Percentiles rank a stretch among this genome's conserved stretches.
phyloP scores from a whole-genome alignment of 345 rosid species.

The Euphorbia tirucalli region DNA sequence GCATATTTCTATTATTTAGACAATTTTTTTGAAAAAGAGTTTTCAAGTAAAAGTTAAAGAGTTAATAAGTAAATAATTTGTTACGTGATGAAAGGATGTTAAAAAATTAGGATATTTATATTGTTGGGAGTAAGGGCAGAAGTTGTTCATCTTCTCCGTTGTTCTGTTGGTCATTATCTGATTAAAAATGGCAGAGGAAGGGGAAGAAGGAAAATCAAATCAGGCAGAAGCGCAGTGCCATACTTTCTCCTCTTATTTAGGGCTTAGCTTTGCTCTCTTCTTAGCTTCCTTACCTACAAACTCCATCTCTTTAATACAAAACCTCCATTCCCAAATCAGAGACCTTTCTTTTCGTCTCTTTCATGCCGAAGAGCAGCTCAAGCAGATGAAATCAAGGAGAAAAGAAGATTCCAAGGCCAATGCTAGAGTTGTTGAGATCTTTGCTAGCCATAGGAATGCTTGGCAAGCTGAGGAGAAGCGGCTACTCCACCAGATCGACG shows the following conservation, averaged over 20 bases:
- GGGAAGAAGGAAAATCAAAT: slow-evolving; percentile 3
- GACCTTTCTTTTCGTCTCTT: slow-evolving; percentile 50
- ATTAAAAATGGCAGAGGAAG: slow-evolving; percentile 23
- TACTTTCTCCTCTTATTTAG: slow-evolving; percentile 48
- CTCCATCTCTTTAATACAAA: slow-evolving; percentile 45
- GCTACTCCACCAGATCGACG: slow-evolving; percentile 57
- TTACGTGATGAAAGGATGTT: too few species aligned
- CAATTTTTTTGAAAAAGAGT: too few species aligned
- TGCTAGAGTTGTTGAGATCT: slow-evolving; percentile 94
- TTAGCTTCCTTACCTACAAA: slow-evolving; percentile 62
- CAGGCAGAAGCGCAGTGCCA: neutral
- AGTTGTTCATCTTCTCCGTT: neutral
- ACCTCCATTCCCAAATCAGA: slow-evolving; percentile 41
- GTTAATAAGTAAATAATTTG: too few species aligned
- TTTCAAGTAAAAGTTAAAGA: too few species aligned
- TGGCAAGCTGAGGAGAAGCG: slow-evolving; percentile 92
- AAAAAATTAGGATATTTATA: too few species aligned
- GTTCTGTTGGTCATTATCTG: neutral
- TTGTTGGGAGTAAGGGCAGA: too few species aligned
- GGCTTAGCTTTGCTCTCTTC: slow-evolving; percentile 70
- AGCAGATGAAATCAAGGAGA: slow-evolving; percentile 77
- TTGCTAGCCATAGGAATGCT: slow-evolving; percentile 77
- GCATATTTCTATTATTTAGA: too few species aligned
- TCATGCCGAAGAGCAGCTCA: slow-evolving; percentile 79
- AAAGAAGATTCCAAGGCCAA: slow-evolving; percentile 95